Percentiles rank a stretch among this genome's conserved stretches.
Evolutionary conservation across 2,329 filamentous ascomycete species (phyloP).

Genomic region (Exutisphaerella laricina): DNA sequence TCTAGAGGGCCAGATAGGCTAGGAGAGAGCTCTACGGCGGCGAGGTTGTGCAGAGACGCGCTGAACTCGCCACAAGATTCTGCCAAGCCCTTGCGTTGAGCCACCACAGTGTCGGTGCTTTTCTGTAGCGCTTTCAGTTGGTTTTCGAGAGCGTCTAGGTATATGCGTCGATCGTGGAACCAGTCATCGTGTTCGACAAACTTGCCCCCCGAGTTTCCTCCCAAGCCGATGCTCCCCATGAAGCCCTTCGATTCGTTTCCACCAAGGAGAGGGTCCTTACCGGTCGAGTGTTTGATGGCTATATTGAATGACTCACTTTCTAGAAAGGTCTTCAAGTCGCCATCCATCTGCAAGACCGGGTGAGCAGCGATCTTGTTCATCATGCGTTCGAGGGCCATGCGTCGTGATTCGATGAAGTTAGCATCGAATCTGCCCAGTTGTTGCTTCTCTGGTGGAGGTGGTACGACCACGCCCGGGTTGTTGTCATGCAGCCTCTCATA

Average conservation of each 20-base stretch:
- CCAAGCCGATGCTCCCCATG: conserved; percentile 68
- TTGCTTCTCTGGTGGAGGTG: conserved; percentile 95
- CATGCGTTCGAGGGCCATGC: conserved; percentile 93
- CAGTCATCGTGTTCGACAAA: conserved; percentile 99
- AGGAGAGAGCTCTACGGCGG: conserved; percentile 86
- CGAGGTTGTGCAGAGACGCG: conserved; percentile 83
- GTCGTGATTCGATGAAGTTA: conserved; percentile 90
- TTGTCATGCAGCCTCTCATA: conserved; percentile 93
- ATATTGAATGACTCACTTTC: conserved; percentile 95
- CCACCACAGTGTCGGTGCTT: conserved; percentile 87
- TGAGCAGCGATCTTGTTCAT: conserved; percentile 91
- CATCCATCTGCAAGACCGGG: conserved; percentile 84
- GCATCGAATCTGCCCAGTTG: conserved; percentile 92
- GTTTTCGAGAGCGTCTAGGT: conserved; percentile 87
- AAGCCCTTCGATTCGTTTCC: conserved; percentile 81
- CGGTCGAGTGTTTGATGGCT: conserved; percentile 94
- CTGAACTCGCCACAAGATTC: conserved; percentile 94
- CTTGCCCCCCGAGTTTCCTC: conserved; percentile 66
- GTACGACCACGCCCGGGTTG: conserved; percentile 90
- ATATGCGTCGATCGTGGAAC: conserved; percentile 96
- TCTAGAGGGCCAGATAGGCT: conserved; percentile 83
- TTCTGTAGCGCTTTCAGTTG: conserved; percentile 83
- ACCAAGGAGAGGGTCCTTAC: conserved; percentile 70
- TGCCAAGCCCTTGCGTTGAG: conserved; percentile 85
- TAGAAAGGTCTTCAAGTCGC: conserved; percentile 89